These are phyloP conservation scores for Wallemia hederae DNA, from an alignment of 1,284 basidiomycete species.

Conservation along the genomic window DNA sequence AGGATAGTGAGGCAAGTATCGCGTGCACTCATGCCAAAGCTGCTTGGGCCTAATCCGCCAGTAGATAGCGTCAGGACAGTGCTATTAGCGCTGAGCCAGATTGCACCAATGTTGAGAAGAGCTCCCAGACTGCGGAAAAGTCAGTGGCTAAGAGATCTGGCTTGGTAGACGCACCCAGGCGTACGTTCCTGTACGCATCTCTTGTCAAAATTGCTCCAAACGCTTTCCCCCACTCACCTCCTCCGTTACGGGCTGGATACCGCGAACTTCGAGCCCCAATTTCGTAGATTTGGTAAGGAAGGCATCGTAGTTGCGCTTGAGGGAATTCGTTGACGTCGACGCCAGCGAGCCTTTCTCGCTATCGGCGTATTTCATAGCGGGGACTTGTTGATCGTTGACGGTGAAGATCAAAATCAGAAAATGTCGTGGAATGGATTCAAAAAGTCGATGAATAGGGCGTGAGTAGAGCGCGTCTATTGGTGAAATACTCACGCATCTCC, in stretches of 20 bases:
- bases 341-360: no score
- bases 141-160: not conserved
- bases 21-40: conserved; percentile 34
- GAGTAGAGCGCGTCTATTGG: not conserved
- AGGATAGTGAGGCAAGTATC: conserved; percentile 42
- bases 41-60: conserved; percentile 36
- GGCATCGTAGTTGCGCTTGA: not conserved
- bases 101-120: not conserved
- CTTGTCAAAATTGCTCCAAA: not conserved
- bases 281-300: not conserved
- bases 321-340: no score
- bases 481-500: not conserved
- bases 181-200: not conserved
- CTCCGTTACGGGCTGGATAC: not conserved
- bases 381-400: no score
- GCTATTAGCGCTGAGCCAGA: not conserved
- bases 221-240: not conserved
- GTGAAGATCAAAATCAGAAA: no score
- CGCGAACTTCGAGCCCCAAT: not conserved
- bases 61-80: conserved; percentile 36
- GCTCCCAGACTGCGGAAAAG: not conserved
- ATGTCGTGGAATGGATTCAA: conserved; percentile 1
- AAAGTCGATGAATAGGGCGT: conserved; percentile 1
- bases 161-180: not conserved
- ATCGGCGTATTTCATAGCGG: no score